Base-by-base conservation (phyloP, 1,284 basidiomycete species). In the Austroboletus niveus region DNA sequence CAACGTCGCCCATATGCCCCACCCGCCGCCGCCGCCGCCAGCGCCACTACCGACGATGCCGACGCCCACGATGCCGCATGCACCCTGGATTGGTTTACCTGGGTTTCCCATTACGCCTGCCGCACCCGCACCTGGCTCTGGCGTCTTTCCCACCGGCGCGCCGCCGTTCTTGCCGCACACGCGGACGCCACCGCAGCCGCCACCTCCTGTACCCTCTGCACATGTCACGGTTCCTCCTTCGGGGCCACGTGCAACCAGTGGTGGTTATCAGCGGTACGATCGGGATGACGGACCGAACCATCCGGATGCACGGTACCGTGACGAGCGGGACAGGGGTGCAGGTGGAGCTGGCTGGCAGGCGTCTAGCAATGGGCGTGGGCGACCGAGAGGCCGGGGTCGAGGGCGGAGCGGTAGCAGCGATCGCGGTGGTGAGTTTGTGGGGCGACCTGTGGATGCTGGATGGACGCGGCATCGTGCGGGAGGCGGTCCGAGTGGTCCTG, bases 401-500 rank as follows among this genome's bases (percentile, higher is more conserved):
- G 69, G 70, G 8, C 60, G 60, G 9, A 45, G 46, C 42, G 69
- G 72, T 15, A 60, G 78, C 43, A 72, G 75, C 1, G 62, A 34
- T 15, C 32, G 32, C 14, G 12, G 74, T 20, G 65, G 70, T 15
- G 67, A 72, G 46, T 68, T 60, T 50, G 53, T 65, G 17, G 64
- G 68, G n/a, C 68, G 74, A 52, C 67, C 76, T 31, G 68, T 78
- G n/a, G 83, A 85, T 58, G 74, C 80, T 36, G 83, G 82, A 7
- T 85, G 84, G 83, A 72, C 72, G 44, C 70, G 80, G 49, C 58
- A 57, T 57, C 65, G 68, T 42, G 41, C 11, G 14, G 11, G 44
- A 15, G 57, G 64, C 41, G 41, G 32, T 1, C 47, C 53, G 10
- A 47, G 54, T 6, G 48, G 49, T 11, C 43, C 63, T 14, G 39